These are phyloP conservation scores for Balakata baccata DNA, from an alignment of 345 rosid species.

Conservation along the genomic window DNA sequence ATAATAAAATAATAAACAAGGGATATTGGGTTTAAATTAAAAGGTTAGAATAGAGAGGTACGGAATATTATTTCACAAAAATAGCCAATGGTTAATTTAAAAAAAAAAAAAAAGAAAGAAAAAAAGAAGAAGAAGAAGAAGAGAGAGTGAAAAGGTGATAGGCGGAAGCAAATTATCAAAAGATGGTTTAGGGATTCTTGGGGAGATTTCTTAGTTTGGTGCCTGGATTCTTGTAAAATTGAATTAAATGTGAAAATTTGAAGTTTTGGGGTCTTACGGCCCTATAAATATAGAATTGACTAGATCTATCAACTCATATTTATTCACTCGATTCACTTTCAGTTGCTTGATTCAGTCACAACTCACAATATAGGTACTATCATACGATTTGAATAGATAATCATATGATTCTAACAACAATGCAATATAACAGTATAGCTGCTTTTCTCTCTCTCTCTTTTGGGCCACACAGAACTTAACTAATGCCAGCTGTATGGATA, in stretches of 20 bases:
- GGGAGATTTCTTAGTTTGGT: too few species aligned
- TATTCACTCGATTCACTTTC: neutral
- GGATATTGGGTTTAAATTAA: neutral
- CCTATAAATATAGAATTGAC: neutral
- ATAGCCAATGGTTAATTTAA: neutral
- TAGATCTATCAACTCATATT: neutral
- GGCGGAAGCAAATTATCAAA: neutral
- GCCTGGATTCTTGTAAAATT: neutral
- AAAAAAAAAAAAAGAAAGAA: neutral
- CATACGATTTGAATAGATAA: neutral
- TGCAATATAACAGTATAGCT: neutral
- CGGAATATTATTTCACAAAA: neutral
- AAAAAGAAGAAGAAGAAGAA: neutral
- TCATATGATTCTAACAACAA: neutral
- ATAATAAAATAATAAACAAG: neutral
- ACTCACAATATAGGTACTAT: neutral
- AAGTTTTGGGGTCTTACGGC: neutral
- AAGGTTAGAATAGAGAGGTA: neutral
- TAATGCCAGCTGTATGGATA: neutral
- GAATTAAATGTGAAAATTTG: neutral
- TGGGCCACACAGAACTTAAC: neutral
- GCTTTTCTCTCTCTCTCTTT: neutral
- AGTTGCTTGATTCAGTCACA: neutral
- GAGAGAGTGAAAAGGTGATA: neutral
- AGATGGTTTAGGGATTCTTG: neutral